Percentiles rank a stretch among this genome's conserved stretches.
These are phyloP conservation scores for Aspergillus brunneoviolaceus DNA, from an alignment of 2,329 filamentous ascomycete genomes.

Conservation along the genomic window DNA sequence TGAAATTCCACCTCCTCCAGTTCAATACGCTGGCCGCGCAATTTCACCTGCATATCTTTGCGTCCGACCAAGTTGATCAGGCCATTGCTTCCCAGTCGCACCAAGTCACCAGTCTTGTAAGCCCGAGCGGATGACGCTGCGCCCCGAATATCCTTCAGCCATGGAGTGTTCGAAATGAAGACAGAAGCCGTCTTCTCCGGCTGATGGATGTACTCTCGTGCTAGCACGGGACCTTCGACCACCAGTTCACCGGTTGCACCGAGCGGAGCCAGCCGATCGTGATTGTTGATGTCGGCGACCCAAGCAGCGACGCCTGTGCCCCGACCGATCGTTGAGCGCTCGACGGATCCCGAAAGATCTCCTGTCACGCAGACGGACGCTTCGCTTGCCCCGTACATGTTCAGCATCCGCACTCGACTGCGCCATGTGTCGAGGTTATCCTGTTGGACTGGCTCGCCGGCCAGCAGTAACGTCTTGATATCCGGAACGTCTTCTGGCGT, in stretches of 20 bases:
- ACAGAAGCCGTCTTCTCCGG: constrained; percentile 21
- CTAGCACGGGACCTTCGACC: constrained; percentile 16
- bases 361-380: constrained; percentile 12
- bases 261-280: constrained; percentile 9
- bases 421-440: constrained; percentile 3
- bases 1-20: constrained; percentile 31
- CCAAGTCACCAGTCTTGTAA: constrained; percentile 38
- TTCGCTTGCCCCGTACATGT: constrained; percentile 10
- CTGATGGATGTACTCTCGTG: constrained; percentile 28
- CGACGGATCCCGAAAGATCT: constrained; percentile 7
- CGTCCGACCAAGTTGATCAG: constrained; percentile 30
- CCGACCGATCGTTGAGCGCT: constrained; percentile 7
- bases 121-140: constrained; percentile 14
- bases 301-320: constrained; percentile 6
- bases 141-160: constrained; percentile 7
- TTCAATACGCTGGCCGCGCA: constrained; percentile 35
- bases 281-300: constrained; percentile 7
- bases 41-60: constrained; percentile 35
- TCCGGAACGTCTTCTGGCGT: background rate
- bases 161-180: constrained; percentile 25
- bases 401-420: constrained; percentile 5
- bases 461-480: background rate
- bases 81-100: constrained; percentile 29
- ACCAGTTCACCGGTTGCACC: constrained; percentile 13
- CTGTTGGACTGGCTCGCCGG: background rate